Conservation (phyloP, 305 asterid species). For the Fraxinus sp. region DNA sequence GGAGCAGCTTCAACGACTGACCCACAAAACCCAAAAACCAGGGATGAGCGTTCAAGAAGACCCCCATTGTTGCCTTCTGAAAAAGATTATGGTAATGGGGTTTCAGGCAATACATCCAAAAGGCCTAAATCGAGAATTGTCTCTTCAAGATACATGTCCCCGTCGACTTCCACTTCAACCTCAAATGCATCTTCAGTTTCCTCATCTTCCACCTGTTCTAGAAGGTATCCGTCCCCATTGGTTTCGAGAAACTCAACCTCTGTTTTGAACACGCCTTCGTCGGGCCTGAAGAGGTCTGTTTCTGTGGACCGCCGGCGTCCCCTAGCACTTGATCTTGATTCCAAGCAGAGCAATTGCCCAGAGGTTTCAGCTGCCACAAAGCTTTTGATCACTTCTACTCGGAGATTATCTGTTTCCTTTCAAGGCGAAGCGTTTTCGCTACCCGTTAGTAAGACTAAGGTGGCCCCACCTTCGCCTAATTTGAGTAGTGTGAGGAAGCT, state of each 20-base stretch:
- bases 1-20: slow-evolving; percentile 62
- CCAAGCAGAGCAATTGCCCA: slow-evolving; percentile 37
- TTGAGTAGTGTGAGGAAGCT: slow-evolving; percentile 58
- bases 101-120: slow-evolving; percentile 40
- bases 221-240: slow-evolving; percentile 73
- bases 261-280: slow-evolving; percentile 41
- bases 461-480: slow-evolving; percentile 65
- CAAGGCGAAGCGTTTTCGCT: slow-evolving; percentile 85
- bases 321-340: slow-evolving; percentile 58
- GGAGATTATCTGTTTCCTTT: slow-evolving; percentile 86
- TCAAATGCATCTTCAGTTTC: slow-evolving; percentile 64
- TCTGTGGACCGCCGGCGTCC: slow-evolving; percentile 79
- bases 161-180: slow-evolving; percentile 42
- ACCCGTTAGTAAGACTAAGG: slow-evolving; percentile 80
- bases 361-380: slow-evolving; percentile 75
- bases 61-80: slow-evolving; percentile 79
- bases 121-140: slow-evolving; percentile 76
- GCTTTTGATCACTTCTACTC: slow-evolving; percentile 69
- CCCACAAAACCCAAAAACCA: slow-evolving; percentile 52
- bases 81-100: slow-evolving; percentile 56
- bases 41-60: slow-evolving; percentile 40
- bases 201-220: slow-evolving; percentile 56
- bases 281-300: slow-evolving; percentile 69
- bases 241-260: slow-evolving; percentile 59
- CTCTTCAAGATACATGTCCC: slow-evolving; percentile 82